Evolutionary conservation across 305 asterid genomes (phyloP).

Genomic region (Salvia sclarea): DNA sequence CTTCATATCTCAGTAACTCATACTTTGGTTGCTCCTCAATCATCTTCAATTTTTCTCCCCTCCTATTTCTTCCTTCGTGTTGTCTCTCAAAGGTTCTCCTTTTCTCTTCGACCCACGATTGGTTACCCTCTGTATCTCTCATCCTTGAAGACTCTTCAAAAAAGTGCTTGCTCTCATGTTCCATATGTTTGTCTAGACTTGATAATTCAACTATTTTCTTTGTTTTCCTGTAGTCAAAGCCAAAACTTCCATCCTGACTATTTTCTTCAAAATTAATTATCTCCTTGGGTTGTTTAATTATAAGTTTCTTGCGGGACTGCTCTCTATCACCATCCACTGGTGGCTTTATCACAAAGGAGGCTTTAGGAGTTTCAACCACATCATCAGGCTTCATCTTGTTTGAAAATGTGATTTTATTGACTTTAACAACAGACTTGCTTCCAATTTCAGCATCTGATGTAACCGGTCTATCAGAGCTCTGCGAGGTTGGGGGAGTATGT

Average conservation of each 20-base stretch:
- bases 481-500: slow-evolving; percentile 68
- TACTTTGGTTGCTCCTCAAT: slow-evolving; percentile 63
- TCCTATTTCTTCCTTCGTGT: slow-evolving; percentile 59
- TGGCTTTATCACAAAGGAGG: slow-evolving; percentile 76
- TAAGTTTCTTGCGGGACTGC: slow-evolving; percentile 72
- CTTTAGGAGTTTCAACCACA: slow-evolving; percentile 60
- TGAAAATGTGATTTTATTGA: slow-evolving; percentile 77
- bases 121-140: slow-evolving; percentile 61
- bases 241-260: slow-evolving; percentile 88
- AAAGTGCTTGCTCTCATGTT: slow-evolving; percentile 45
- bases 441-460: slow-evolving; percentile 73
- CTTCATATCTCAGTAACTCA: slow-evolving; percentile 66
- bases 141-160: slow-evolving; percentile 60
- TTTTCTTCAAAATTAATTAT: slow-evolving; percentile 58
- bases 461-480: slow-evolving; percentile 69
- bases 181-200: slow-evolving; percentile 53
- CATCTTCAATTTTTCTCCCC: slow-evolving; percentile 57
- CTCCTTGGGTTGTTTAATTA: slow-evolving; percentile 83
- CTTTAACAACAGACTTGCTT: slow-evolving; percentile 60
- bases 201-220: slow-evolving; percentile 79
- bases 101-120: slow-evolving; percentile 63
- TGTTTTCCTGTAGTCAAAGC: slow-evolving; percentile 71
- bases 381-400: slow-evolving; percentile 72
- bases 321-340: slow-evolving; percentile 75
- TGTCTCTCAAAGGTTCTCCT: slow-evolving; percentile 56